phyloP scores from a whole-genome alignment of 2,329 filamentous ascomycete species.

The Neonectria hederae region DNA sequence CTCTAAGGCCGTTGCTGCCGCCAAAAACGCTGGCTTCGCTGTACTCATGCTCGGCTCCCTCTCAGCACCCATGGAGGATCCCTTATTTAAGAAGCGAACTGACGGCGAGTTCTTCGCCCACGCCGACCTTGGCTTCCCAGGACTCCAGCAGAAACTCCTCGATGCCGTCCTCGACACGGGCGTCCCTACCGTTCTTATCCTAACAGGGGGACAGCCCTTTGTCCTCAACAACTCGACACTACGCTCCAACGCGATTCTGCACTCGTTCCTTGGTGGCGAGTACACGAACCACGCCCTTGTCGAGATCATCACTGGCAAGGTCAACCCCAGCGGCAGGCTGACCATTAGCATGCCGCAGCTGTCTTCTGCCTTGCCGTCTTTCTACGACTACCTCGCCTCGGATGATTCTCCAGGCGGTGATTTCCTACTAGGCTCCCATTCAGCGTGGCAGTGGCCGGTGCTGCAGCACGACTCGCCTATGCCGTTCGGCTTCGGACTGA shows the following conservation, averaged over 20 bases:
- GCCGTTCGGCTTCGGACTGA: slow-evolving; percentile 69
- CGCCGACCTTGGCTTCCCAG: slow-evolving; percentile 44
- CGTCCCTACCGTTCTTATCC: slow-evolving; percentile 44
- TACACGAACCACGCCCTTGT: slow-evolving; percentile 71
- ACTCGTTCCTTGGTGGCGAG: slow-evolving; percentile 71
- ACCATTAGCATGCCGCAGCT: slow-evolving; percentile 59
- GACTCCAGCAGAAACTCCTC: slow-evolving; percentile 48
- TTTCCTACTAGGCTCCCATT: slow-evolving; percentile 63
- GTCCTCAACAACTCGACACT: slow-evolving; percentile 42
- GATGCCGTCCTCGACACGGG: slow-evolving; percentile 45
- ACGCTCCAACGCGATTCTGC: slow-evolving; percentile 63
- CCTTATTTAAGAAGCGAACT: slow-evolving; percentile 45
- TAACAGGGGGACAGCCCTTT: slow-evolving; percentile 46
- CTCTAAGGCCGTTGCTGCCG: slow-evolving; percentile 38
- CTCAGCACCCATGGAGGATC: slow-evolving; percentile 37
- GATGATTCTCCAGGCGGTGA: slow-evolving; percentile 68
- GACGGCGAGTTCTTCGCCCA: slow-evolving; percentile 47
- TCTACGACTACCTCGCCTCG: slow-evolving; percentile 72
- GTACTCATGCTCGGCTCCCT: slow-evolving; percentile 45
- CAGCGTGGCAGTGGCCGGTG: slow-evolving; percentile 50
- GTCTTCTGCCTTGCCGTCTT: slow-evolving; percentile 61
- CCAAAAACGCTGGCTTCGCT: slow-evolving; percentile 42
- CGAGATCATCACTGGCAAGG: slow-evolving; percentile 70
- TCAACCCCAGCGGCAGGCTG: slow-evolving; percentile 61
- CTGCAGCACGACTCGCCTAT: slow-evolving; percentile 36